A percentile compares a stretch with the other conserved stretches of the same genome.
Conservation (phyloP, 257 asterid genomes). For the Rhazya stricta region DNA sequence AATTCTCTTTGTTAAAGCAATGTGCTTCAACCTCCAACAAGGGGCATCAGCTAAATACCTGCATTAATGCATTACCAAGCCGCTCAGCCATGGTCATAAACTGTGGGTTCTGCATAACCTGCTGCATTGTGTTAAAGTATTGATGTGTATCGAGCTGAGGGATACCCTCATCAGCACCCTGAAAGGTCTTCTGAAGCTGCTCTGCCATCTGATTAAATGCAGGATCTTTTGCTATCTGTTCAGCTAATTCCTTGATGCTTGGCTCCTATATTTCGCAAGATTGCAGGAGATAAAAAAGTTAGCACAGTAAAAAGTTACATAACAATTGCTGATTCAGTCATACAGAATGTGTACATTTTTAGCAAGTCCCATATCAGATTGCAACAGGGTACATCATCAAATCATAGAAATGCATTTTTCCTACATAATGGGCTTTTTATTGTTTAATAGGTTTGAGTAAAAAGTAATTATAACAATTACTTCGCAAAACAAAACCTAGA, state of each 20-base stretch:
- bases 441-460: neutral
- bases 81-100: constrained; percentile 95
- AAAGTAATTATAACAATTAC: neutral
- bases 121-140: constrained; percentile 86
- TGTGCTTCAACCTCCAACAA: constrained; percentile 12
- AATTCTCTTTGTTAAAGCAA: neutral
- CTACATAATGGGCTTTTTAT: neutral
- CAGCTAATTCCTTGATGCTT: constrained; percentile 90
- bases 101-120: constrained; percentile 99
- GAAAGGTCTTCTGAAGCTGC: constrained; percentile 92
- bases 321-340: neutral
- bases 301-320: neutral
- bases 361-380: neutral
- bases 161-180: constrained; percentile 65
- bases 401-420: neutral
- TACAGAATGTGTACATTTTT: neutral
- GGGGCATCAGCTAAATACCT: constrained; percentile 41
- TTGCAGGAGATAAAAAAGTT: constrained; percentile 10
- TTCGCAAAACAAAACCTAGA: neutral
- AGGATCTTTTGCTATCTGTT: constrained; percentile 92
- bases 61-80: constrained; percentile 85
- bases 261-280: constrained; percentile 54
- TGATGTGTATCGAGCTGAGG: constrained; percentile 89
- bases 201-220: constrained; percentile 94
- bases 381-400: neutral